phyloP scores from a whole-genome alignment of 192 early-diverging fungal genomes.

The Physocladia obscura region DNA sequence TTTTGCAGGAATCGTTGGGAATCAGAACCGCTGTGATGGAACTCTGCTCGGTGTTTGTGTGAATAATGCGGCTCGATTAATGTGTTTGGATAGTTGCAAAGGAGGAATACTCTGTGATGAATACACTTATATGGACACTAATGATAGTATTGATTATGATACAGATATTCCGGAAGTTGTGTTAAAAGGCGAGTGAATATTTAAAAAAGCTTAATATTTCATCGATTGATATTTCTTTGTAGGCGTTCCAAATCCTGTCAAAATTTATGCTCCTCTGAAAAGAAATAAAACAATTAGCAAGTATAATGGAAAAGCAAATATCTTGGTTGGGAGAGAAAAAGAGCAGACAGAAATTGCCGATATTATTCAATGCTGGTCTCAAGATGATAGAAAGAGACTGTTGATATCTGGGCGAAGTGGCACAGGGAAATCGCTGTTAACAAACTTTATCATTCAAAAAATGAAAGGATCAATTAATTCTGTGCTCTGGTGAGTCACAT shows the following conservation, averaged over 20 bases:
- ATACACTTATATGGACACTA: slow-evolving; percentile 19
- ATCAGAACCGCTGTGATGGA: slow-evolving; percentile 22
- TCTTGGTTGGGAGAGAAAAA: neutral
- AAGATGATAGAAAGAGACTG: neutral
- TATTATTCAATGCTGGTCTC: neutral
- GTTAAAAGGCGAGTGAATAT: slow-evolving; percentile 6
- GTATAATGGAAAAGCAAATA: neutral
- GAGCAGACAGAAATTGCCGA: neutral
- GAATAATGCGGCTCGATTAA: slow-evolving; percentile 38
- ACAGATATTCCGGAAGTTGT: slow-evolving; percentile 14
- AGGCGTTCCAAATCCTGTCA: slow-evolving; percentile 20
- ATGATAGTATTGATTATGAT: slow-evolving; percentile 11
- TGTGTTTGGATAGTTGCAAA: slow-evolving; percentile 27
- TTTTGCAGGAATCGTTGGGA: slow-evolving; percentile 40
- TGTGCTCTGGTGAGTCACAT: neutral
- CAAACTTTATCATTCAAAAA: neutral
- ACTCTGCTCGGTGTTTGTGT: slow-evolving; percentile 37
- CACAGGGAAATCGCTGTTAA: slow-evolving; percentile 11
- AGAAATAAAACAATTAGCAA: neutral
- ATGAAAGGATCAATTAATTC: neutral
- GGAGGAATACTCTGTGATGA: slow-evolving; percentile 26
- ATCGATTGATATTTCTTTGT: no score
- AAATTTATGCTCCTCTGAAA: slow-evolving; percentile 11
- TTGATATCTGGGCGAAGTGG: slow-evolving; percentile 12
- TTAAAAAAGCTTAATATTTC: no score